Conservation (phyloP, 2,329 filamentous ascomycete species). For the Botrytis medusae region DNA sequence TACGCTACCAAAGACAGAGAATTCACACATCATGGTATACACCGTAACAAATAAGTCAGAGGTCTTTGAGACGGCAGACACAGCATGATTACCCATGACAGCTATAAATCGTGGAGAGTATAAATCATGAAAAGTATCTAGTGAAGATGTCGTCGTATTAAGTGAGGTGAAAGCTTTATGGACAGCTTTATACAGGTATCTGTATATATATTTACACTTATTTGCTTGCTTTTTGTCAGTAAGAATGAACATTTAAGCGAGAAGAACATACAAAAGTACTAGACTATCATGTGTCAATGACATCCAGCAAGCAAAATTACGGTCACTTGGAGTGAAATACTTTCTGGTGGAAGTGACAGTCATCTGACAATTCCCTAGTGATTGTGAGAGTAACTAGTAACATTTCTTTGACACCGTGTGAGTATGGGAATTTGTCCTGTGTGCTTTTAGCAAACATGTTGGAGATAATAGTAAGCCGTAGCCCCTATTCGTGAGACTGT, state of each 20-base stretch:
- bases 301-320: background rate
- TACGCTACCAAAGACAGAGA: background rate
- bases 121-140: rapidly evolving
- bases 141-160: background rate
- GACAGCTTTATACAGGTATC: background rate
- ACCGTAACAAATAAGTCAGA: background rate
- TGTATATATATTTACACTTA: background rate
- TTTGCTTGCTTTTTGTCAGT: background rate
- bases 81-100: rapidly evolving
- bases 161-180: background rate
- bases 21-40: background rate
- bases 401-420: background rate
- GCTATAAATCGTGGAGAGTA: background rate
- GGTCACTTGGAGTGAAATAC: background rate
- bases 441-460: background rate
- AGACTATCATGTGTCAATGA: background rate
- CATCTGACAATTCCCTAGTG: background rate
- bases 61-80: background rate
- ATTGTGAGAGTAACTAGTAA: background rate
- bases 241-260: background rate
- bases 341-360: background rate
- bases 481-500: background rate
- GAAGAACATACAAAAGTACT: background rate
- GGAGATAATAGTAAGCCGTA: background rate
- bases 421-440: background rate